Base-by-base conservation (phyloP, 768 basidiomycete genomes). In the Mycena kentingensis region DNA sequence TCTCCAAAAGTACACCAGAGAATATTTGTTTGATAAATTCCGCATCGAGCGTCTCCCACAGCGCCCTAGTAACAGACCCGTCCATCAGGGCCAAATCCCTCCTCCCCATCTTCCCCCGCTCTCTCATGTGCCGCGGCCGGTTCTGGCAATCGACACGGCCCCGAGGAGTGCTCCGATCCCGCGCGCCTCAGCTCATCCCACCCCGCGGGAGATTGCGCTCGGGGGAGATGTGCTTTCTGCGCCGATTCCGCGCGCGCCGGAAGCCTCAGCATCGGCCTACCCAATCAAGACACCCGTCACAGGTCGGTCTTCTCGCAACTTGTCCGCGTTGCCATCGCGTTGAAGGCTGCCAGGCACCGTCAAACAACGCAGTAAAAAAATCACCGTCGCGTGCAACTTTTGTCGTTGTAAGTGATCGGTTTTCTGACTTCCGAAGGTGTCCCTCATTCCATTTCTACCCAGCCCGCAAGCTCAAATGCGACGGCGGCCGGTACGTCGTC, bases 381-480 rank as follows among this genome's bases (percentile, higher is more conserved):
- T 92, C 48, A 90, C 87, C 19, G 89, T 92, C 38, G 90, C 90
- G 32, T 93, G 90, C 74, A 91, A 93, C 69, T 93, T 93, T 68
- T 93, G 90, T 73, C 86, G 90, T 56, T 91, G 90, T 91, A 68
- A 72, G 88, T 79, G 10, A 29, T 27, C 31, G 27, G 50, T 56
- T 55, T 62, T 19, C 32, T 35, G 24, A 46, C 39, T 47, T 34
- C 42, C 47, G 29, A 29, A 60, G 52, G 24, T n/a, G n/a, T n/a
- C n/a, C n/a, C 62, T 63, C 36, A 49, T 41, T 49, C 44, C 21
- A 2, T 46, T 61, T 59, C 63, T n/a, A n/a, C n/a, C 47, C 68
- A 92, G 90, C 90, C 44, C 84, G 90, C 54, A 93, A 93, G 73
- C 77, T 93, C 36, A 92, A 92, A 74, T 93, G 90, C 67, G 90